Evolutionary conservation across 352 stramenopile species (phyloP).

Genomic region (Phytopythium aichiense): DNA sequence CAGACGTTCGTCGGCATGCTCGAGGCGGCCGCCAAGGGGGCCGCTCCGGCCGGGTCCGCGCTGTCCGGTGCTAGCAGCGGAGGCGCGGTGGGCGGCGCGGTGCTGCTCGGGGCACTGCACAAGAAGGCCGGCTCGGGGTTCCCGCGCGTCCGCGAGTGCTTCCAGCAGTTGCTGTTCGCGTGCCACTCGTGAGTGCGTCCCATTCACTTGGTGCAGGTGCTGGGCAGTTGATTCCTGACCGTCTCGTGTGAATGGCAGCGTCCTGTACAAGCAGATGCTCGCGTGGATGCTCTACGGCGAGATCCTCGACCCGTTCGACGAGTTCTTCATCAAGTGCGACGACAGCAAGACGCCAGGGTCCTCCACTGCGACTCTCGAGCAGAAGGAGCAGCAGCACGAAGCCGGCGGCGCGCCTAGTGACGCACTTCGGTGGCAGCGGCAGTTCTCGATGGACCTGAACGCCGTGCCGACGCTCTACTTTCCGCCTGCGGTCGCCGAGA

Average conservation of each 20-base stretch:
- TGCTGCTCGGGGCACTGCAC: constrained; percentile 43
- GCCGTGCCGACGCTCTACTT: constrained; percentile 63
- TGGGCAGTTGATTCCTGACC: neutral
- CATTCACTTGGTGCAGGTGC: neutral
- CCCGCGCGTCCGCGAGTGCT: constrained; percentile 43
- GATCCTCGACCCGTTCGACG: constrained; percentile 57
- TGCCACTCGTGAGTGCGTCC: constrained; percentile 62
- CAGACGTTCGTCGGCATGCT: neutral
- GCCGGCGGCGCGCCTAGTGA: neutral
- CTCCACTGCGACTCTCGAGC: neutral
- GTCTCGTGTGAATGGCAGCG: constrained; percentile 19
- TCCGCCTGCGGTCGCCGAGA: constrained; percentile 49
- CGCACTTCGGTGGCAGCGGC: constrained; percentile 34
- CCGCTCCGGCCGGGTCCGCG: neutral
- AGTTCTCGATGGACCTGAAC: constrained; percentile 50
- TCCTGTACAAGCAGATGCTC: constrained; percentile 80
- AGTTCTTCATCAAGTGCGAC: constrained; percentile 69
- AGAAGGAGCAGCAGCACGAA: neutral
- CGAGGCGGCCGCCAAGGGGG: neutral
- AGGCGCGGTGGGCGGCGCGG: constrained; percentile 20
- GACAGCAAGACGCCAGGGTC: neutral
- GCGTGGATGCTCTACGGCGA: constrained; percentile 75
- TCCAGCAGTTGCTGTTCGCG: constrained; percentile 46
- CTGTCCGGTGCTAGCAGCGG: neutral
- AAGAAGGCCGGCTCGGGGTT: constrained; percentile 46